A percentile compares a stretch with the other conserved stretches of the same genome.
These are phyloP conservation scores for Cercospora janseana DNA, from an alignment of 2,329 filamentous ascomycete species.

Conservation along the genomic window DNA sequence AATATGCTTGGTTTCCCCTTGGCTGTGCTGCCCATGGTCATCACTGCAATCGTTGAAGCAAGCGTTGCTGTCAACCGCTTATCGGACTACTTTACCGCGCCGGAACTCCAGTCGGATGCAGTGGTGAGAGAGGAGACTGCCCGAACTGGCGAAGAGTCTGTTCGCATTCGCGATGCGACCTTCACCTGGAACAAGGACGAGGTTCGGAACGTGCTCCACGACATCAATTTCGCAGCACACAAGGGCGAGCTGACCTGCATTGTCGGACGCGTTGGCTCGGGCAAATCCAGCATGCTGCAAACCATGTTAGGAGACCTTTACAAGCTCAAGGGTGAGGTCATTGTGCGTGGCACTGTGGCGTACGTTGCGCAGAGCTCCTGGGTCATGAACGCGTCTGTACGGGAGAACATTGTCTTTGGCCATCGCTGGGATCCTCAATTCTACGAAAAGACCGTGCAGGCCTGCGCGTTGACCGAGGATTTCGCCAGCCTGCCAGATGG, in stretches of 20 bases:
- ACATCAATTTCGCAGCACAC: slow-evolving; percentile 83
- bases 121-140: slow-evolving; percentile 67
- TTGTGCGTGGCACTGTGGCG: slow-evolving; percentile 76
- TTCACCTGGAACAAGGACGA: slow-evolving; percentile 95
- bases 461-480: slow-evolving; percentile 86
- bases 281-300: slow-evolving; percentile 90
- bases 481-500: slow-evolving; percentile 91
- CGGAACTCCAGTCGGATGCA: slow-evolving; percentile 86
- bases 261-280: slow-evolving; percentile 88
- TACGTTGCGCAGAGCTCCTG: slow-evolving; percentile 92
- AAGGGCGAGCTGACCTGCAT: slow-evolving; percentile 93
- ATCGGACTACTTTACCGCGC: slow-evolving; percentile 78
- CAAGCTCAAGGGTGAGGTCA: slow-evolving; percentile 81
- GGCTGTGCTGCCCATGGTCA: slow-evolving; percentile 93
- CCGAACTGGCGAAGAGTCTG: slow-evolving; percentile 78
- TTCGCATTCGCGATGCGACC: slow-evolving; percentile 76
- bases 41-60: slow-evolving; percentile 92
- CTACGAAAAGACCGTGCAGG: slow-evolving; percentile 88
- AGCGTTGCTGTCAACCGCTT: slow-evolving; percentile 87
- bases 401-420: slow-evolving; percentile 95
- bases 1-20: slow-evolving; percentile 95
- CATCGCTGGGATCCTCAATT: slow-evolving; percentile 91
- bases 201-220: slow-evolving; percentile 64
- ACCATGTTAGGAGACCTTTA: slow-evolving; percentile 86
- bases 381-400: slow-evolving; percentile 97